A percentile compares a stretch with the other conserved stretches of the same genome.
phyloP scores from a whole-genome alignment of 2,329 filamentous ascomycete genomes.

The Neofusicoccum sp. region DNA sequence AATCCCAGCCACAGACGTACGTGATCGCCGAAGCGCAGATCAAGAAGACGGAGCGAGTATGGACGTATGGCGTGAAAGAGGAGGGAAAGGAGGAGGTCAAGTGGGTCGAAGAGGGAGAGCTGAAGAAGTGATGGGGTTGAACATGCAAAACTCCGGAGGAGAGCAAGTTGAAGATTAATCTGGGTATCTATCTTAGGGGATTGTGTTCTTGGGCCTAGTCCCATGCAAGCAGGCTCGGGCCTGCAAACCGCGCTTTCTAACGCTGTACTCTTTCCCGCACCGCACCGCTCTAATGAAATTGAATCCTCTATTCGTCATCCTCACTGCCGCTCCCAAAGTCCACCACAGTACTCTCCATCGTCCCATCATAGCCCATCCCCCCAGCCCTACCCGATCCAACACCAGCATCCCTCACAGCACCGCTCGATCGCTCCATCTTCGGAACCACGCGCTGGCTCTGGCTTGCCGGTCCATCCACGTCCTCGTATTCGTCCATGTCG shows the following conservation, averaged over 20 bases:
- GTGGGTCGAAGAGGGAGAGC: neutral
- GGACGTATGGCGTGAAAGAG: slow-evolving; percentile 4
- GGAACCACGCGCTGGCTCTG: neutral
- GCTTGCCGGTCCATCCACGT: neutral
- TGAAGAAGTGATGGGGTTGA: neutral
- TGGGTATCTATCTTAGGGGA: slow-evolving; percentile 10
- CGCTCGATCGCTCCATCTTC: slow-evolving; percentile 8
- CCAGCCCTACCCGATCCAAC: neutral
- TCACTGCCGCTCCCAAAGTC: slow-evolving; percentile 13
- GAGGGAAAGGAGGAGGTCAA: neutral
- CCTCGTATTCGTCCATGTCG: slow-evolving; percentile 1
- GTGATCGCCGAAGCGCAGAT: neutral
- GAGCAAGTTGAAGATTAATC: neutral
- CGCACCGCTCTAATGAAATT: neutral
- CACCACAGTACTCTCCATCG: slow-evolving; percentile 10
- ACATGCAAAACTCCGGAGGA: no score
- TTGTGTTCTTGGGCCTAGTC: no score
- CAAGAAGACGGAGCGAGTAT: neutral
- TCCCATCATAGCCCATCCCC: neutral
- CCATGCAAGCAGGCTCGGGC: no score
- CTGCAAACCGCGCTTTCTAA: no score
- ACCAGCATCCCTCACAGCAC: neutral
- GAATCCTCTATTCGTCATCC: neutral
- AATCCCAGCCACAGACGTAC: neutral
- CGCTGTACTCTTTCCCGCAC: no score